Evolutionary conservation across 2,329 filamentous ascomycete genomes (phyloP), one percentile per base, ranked within the genome.

Genomic region (Curvularia spicifera): DNA sequence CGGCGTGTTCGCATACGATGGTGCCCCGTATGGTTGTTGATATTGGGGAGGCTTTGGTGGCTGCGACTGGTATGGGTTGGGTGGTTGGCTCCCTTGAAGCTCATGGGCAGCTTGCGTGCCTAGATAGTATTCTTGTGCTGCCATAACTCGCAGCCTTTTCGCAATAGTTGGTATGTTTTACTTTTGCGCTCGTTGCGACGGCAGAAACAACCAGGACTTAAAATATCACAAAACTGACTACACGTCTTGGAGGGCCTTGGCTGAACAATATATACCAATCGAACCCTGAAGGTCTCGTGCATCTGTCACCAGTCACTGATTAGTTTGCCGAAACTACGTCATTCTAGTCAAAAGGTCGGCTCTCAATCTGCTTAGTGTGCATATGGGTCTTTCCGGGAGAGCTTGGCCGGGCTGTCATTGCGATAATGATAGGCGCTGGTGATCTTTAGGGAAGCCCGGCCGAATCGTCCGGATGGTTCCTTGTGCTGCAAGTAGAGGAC

Each of bases 111-210:
- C 65, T 33, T 61, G 58, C 24, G 67, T 69, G 56, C 70, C 71
- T 13, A 65, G 49, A 56, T 71, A 76, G 61, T 76, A 76, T 55
- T 75, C 74, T 50, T 68, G 61, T 42, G 74, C 69, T 62, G 74
- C 71, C 73, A 76, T 76, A 13, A 55, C 46, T 54, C 48, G 13
- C 35, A n/a, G 35, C 40, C 1, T 4, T 26, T 10, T 44, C 7
- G 1, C 20, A 39, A 18, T 46, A 37, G 3, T 31, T 48, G 24
- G 18, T 49, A 43, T 37, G 45, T 33, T 37, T 46, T 37, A 13
- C 37, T 20, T 5, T 45, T 29, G 26, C 5, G 13, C 9, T 35
- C 10, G 20, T 48, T 10, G 28, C 10, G 18, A 13, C 15, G 20
- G 22, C 5, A 40, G 18, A 13, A 35, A 4, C 9, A 50, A 37